Percentiles rank a stretch among this genome's conserved stretches.
phyloP scores from a whole-genome alignment of 2,329 filamentous ascomycete species.

The Trichoderma pleuroti region DNA sequence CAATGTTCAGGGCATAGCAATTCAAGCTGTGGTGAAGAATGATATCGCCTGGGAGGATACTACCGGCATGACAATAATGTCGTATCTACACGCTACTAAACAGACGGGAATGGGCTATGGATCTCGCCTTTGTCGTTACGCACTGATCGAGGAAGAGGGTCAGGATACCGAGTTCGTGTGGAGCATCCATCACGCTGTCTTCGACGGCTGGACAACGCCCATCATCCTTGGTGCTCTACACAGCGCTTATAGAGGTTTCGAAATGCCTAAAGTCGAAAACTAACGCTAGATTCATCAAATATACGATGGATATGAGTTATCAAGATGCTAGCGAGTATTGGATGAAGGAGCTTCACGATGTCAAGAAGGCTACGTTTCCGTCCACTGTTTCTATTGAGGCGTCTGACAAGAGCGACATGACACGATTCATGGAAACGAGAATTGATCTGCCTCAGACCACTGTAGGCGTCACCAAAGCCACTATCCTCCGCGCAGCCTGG shows the following conservation, averaged over 20 bases:
- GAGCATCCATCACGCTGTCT: conserved; percentile 23
- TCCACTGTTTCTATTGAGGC: neutral
- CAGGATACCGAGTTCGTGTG: conserved; percentile 10
- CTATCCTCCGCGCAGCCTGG: conserved; percentile 29
- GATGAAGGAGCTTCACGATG: conserved; percentile 12
- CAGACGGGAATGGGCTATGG: conserved; percentile 12
- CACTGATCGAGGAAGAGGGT: neutral
- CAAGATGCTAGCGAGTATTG: conserved; percentile 14
- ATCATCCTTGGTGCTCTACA: conserved; percentile 1
- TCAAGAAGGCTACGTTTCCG: conserved; percentile 13
- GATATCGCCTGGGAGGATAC: conserved; percentile 15
- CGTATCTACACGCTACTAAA: neutral
- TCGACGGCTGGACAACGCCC: conserved; percentile 24
- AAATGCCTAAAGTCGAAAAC: neutral
- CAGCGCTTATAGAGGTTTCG: neutral
- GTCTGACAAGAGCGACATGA: neutral
- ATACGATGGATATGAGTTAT: conserved; percentile 7
- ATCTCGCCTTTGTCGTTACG: conserved; percentile 17
- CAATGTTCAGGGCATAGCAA: conserved; percentile 9
- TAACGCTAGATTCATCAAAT: conserved; percentile 17
- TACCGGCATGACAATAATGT: neutral
- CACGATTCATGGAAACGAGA: conserved; percentile 8
- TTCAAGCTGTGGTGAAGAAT: conserved; percentile 20
- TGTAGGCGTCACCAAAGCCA: conserved; percentile 22
- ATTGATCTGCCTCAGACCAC: neutral